These are phyloP conservation scores for Suillus subluteus DNA, from an alignment of 768 basidiomycete genomes.

Conservation along the genomic window DNA sequence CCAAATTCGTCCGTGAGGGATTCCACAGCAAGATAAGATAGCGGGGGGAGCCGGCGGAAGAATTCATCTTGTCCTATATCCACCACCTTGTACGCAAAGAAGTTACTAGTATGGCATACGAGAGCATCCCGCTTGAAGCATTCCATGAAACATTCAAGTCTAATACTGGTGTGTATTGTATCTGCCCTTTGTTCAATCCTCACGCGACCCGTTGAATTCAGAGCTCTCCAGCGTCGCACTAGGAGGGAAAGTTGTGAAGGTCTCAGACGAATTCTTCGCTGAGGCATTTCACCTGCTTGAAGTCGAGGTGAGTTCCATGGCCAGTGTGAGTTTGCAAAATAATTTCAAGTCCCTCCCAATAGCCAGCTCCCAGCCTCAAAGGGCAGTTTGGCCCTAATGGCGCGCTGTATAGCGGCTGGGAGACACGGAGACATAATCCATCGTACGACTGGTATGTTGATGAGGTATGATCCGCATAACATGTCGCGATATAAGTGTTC, in stretches of 20 bases:
- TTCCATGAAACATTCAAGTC: conserved; percentile 52
- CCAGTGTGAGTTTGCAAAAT: conserved; percentile 3
- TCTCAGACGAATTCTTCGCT: conserved; percentile 97
- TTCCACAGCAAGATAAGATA: not conserved
- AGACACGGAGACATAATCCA: conserved; percentile 87
- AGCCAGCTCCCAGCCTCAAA: conserved; percentile 89
- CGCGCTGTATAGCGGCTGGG: conserved; percentile 95
- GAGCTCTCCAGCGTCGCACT: conserved; percentile 89
- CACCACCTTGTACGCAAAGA: not conserved
- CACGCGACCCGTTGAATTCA: conserved; percentile 31
- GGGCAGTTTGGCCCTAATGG: conserved; percentile 98
- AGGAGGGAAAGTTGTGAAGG: conserved; percentile 71
- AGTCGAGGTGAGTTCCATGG: conserved; percentile 60
- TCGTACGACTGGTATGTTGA: conserved; percentile 77
- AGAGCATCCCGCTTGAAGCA: conserved; percentile 47
- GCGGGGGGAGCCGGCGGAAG: not conserved
- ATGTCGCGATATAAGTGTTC: not conserved
- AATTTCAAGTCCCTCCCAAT: not conserved
- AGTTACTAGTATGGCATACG: conserved; percentile 42
- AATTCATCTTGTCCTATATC: not conserved
- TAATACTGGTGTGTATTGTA: conserved; percentile 49
- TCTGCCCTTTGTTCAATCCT: not conserved
- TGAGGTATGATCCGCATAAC: not conserved
- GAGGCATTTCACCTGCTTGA: conserved; percentile 81
- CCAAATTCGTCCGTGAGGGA: not conserved